Conservation (phyloP, 2,329 filamentous ascomycete genomes). For the Penicillium psychrosexuale region DNA sequence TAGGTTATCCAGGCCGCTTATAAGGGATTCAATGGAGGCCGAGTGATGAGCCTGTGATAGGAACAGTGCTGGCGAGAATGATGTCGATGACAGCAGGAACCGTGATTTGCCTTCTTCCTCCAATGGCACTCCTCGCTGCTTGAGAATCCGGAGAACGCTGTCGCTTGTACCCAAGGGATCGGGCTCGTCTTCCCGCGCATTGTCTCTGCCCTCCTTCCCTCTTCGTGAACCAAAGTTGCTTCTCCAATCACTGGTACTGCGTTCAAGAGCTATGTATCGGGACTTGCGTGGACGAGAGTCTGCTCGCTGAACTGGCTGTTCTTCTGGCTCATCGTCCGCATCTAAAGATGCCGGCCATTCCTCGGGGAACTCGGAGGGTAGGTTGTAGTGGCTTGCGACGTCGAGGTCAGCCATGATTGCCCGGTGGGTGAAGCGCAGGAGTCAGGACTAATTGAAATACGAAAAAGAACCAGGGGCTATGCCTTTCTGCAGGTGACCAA, state of each 20-base stretch:
- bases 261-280: constrained; percentile 79
- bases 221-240: constrained; percentile 68
- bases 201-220: constrained; percentile 66
- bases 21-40: constrained; percentile 76
- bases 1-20: constrained; percentile 78
- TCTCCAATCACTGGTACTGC: constrained; percentile 65
- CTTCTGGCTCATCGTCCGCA: constrained; percentile 64
- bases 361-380: constrained; percentile 71
- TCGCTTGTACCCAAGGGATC: constrained; percentile 86
- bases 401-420: constrained; percentile 66
- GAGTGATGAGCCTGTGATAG: constrained; percentile 86
- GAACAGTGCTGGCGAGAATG: constrained; percentile 88
- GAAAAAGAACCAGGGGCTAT: background rate
- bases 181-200: constrained; percentile 84
- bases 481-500: constrained; percentile 5
- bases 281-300: constrained; percentile 62
- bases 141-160: constrained; percentile 78
- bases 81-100: constrained; percentile 92
- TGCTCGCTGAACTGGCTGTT: constrained; percentile 41
- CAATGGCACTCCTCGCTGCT: constrained; percentile 71
- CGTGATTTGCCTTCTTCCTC: constrained; percentile 86
- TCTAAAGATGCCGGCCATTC: constrained; percentile 86
- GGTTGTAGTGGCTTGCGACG: constrained; percentile 85
- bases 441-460: constrained; percentile 11
- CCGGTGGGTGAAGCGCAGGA: constrained; percentile 4